phyloP scores from a whole-genome alignment of 495 filamentous ascomycete genomes.

The Lentithecium fluviatile region DNA sequence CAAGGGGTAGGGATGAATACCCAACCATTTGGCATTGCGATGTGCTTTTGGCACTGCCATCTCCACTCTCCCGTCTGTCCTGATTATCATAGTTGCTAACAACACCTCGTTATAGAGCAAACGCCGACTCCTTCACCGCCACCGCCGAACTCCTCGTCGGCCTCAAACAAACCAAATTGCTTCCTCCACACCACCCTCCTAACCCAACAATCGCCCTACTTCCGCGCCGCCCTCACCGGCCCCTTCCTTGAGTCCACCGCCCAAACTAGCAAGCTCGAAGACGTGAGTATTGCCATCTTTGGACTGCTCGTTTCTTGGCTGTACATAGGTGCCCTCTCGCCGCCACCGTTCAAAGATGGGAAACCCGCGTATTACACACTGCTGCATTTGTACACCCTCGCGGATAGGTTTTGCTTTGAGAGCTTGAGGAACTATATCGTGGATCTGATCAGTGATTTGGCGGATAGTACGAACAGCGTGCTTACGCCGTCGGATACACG shows the following conservation, averaged over 20 bases:
- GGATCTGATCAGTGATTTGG: conserved; percentile 43
- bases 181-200: conserved; percentile 49
- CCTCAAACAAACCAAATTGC: conserved; percentile 37
- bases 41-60: neutral
- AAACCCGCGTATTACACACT: conserved; percentile 50
- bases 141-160: conserved; percentile 45
- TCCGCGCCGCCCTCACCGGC: conserved; percentile 50
- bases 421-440: conserved; percentile 45
- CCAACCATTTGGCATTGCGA: neutral
- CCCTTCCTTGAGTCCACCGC: conserved; percentile 47
- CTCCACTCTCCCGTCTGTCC: neutral
- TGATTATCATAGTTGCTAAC: neutral
- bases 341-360: conserved; percentile 35
- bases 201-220: conserved; percentile 48
- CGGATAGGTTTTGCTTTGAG: conserved; percentile 46
- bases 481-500: conserved; percentile 50
- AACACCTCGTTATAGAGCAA: conserved; percentile 1
- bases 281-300: conserved; percentile 44
- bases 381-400: conserved; percentile 49
- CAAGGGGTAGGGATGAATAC: neutral
- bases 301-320: conserved; percentile 50
- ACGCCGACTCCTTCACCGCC: conserved; percentile 18
- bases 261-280: conserved; percentile 45
- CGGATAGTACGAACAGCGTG: conserved; percentile 49
- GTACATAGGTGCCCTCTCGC: conserved; percentile 42